Conservation (phyloP, 2,329 filamentous ascomycete genomes). For the Aureobasidium zeae region DNA sequence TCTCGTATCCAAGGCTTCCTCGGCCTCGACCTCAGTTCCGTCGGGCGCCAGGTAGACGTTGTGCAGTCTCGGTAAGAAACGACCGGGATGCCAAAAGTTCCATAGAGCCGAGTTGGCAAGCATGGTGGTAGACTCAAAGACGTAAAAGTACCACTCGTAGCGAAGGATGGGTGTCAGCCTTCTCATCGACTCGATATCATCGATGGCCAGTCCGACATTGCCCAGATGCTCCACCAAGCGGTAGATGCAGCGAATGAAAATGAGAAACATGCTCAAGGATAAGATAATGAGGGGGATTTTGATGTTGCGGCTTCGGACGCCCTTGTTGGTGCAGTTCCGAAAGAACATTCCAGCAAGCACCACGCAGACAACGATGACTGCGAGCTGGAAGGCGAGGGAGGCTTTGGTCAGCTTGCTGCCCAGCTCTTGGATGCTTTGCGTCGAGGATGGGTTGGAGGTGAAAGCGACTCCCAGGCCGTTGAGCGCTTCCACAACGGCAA, state of each 20-base stretch:
- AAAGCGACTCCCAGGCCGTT: slow-evolving; percentile 42
- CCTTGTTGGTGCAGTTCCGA: slow-evolving; percentile 29
- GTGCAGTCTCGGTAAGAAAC: slow-evolving; percentile 39
- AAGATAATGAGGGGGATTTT: slow-evolving; percentile 35
- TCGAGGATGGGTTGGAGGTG: slow-evolving; percentile 30
- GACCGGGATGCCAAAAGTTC: slow-evolving; percentile 43
- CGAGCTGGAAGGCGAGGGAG: slow-evolving; percentile 40
- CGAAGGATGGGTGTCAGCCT: slow-evolving; percentile 27
- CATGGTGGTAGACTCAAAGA: slow-evolving; percentile 46
- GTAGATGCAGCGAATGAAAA: slow-evolving; percentile 41
- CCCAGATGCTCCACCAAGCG: slow-evolving; percentile 42
- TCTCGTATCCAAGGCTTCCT: slow-evolving; percentile 18
- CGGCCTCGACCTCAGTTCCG: slow-evolving; percentile 36
- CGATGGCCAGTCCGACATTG: slow-evolving; percentile 24
- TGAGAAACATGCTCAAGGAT: slow-evolving; percentile 39
- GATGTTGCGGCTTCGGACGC: slow-evolving; percentile 36
- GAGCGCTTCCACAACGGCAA: slow-evolving; percentile 41
- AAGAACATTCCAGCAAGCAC: slow-evolving; percentile 39
- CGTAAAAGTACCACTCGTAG: slow-evolving; percentile 45
- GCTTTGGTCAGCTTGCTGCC: slow-evolving; percentile 32
- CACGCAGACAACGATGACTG: slow-evolving; percentile 40
- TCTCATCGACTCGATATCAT: not conserved
- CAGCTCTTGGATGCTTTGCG: not conserved
- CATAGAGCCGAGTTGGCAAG: slow-evolving; percentile 41
- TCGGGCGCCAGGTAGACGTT: slow-evolving; percentile 42